Evolutionary conservation across 768 basidiomycete genomes (phyloP).

Genomic region (Tylopilus vinaceipallidus): DNA sequence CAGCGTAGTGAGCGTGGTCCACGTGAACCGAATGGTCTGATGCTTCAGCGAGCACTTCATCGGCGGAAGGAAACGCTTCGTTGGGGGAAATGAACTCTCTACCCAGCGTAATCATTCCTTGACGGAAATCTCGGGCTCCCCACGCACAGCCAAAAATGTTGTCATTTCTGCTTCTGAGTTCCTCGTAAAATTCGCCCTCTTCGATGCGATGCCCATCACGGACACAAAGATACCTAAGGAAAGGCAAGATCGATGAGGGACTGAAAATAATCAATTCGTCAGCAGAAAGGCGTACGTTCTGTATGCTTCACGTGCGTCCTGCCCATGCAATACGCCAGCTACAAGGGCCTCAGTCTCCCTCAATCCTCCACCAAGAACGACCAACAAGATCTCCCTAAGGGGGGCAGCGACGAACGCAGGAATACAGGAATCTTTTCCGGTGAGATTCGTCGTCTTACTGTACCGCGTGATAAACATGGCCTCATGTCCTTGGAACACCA

Average conservation of each 20-base stretch:
- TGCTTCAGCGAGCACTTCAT: background rate
- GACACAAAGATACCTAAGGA: constrained; percentile 4
- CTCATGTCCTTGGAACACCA: constrained; percentile 1
- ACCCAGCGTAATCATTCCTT: constrained; percentile 4
- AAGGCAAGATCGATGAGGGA: background rate
- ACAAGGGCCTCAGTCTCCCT: constrained; percentile 6
- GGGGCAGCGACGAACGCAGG: background rate
- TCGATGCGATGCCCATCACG: background rate
- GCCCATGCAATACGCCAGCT: background rate
- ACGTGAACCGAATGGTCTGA: constrained; percentile 3
- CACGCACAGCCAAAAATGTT: background rate
- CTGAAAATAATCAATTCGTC: background rate
- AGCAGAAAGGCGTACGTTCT: background rate
- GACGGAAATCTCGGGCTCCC: constrained; percentile 3
- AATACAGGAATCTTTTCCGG: background rate
- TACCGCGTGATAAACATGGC: background rate
- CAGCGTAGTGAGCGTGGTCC: background rate
- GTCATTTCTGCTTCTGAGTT: background rate
- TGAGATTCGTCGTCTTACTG: constrained; percentile 2
- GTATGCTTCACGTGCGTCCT: background rate
- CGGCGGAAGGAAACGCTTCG: background rate
- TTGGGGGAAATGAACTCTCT: constrained; percentile 4
- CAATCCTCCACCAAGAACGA: background rate
- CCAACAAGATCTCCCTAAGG: background rate
- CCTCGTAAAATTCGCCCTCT: background rate